These are phyloP conservation scores for Cladophialophora carrionii DNA, from an alignment of 2,329 filamentous ascomycete species.

Conservation along the genomic window DNA sequence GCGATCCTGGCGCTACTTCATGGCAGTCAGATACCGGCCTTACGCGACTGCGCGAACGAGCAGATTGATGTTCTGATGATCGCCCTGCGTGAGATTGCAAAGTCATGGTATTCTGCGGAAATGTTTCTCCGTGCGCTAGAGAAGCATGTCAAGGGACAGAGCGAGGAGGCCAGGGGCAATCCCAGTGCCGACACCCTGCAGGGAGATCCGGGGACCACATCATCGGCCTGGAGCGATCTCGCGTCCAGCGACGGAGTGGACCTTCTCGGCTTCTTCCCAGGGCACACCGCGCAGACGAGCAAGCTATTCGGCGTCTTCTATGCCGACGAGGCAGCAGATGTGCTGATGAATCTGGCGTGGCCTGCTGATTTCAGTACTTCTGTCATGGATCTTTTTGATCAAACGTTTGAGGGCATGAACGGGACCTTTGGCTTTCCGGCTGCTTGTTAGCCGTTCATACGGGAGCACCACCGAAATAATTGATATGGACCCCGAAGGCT, in stretches of 20 bases:
- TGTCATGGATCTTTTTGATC: neutral
- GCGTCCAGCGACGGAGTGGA: slow-evolving; percentile 37
- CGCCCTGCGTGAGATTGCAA: slow-evolving; percentile 43
- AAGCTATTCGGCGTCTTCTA: slow-evolving; percentile 4
- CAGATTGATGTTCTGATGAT: slow-evolving; percentile 44
- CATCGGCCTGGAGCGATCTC: neutral
- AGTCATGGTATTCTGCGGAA: slow-evolving; percentile 47
- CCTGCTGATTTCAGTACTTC: neutral
- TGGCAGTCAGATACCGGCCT: slow-evolving; percentile 43
- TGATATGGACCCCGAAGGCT: neutral
- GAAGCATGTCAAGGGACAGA: slow-evolving; percentile 3
- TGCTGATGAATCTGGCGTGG: neutral
- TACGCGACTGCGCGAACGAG: slow-evolving; percentile 43
- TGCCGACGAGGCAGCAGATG: neutral
- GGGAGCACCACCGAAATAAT: neutral
- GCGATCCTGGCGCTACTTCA: slow-evolving; percentile 50
- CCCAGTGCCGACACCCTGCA: neutral
- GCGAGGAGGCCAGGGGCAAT: neutral
- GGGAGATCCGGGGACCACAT: neutral
- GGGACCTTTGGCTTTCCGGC: neutral
- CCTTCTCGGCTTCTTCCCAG: slow-evolving; percentile 45
- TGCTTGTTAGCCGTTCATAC: neutral
- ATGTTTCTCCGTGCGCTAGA: slow-evolving; percentile 44
- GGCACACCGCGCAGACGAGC: slow-evolving; percentile 43
- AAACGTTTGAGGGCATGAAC: neutral